Percentiles rank a stretch among this genome's conserved stretches.
Evolutionary conservation across 345 rosid species (phyloP).

Genomic region (Gossypium australe): DNA sequence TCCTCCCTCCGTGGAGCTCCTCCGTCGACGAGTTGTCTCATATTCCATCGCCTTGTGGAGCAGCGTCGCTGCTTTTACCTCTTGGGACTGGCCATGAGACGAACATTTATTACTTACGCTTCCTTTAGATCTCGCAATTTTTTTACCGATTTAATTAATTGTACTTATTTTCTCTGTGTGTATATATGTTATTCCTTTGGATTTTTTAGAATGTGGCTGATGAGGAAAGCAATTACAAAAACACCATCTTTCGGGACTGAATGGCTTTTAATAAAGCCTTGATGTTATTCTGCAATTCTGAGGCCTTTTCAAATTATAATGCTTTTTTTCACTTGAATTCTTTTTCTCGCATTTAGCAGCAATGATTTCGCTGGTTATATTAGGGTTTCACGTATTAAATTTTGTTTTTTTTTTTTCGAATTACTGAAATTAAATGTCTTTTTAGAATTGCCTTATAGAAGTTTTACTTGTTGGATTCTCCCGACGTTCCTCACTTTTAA

Average conservation of each 20-base stretch:
- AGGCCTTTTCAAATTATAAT: neutral
- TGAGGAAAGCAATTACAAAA: neutral
- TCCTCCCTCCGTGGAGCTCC: neutral
- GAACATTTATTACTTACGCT: neutral
- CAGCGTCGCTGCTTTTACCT: slow-evolving; percentile 42
- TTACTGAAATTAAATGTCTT: too few species aligned
- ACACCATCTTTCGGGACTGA: slow-evolving; percentile 10
- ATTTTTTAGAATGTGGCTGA: neutral
- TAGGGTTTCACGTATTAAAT: too few species aligned
- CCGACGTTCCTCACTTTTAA: too few species aligned
- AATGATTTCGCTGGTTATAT: too few species aligned
- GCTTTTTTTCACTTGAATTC: too few species aligned
- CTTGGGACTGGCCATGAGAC: slow-evolving; percentile 47
- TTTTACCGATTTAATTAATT: too few species aligned
- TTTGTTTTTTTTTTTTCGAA: too few species aligned
- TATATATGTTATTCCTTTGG: neutral
- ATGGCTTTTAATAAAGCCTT: neutral
- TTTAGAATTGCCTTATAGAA: too few species aligned
- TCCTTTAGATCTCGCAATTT: too few species aligned
- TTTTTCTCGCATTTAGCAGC: too few species aligned
- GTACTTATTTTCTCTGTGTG: neutral
- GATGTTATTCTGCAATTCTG: slow-evolving; percentile 3
- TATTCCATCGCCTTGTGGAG: slow-evolving; percentile 64
- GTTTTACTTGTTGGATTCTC: too few species aligned
- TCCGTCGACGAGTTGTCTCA: slow-evolving; percentile 28